Evolutionary conservation across 441 rosid species (phyloP), one percentile per base, ranked within the genome.

Genomic region (Jatropha multifida): DNA sequence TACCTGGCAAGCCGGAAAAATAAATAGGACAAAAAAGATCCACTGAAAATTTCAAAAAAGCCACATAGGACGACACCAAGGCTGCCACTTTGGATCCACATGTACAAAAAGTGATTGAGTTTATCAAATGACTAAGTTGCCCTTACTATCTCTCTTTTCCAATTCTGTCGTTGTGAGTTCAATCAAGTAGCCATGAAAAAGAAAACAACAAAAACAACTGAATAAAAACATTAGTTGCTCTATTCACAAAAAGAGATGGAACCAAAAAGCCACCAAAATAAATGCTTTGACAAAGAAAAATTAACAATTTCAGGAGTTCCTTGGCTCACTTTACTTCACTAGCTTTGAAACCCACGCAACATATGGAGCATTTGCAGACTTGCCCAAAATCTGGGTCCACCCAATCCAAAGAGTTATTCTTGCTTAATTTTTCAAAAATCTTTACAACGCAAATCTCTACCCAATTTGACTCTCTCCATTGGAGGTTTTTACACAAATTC

Each of bases 381-480:
- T 77, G 2, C 13, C 72, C 27, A 46, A 42, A 71, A n/a, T 72
- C 74, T 58, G 80, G 82, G 56, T 79, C 88, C n/a, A 67, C 71
- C 74, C 74, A 80, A 0, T 69, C 85, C 81, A 87, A 6, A 4
- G 86, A 80, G 59, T 92, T 90, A 72, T 90, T 97, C 64, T 75
- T 83, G 75, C 92, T 85, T 73, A 93, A 83, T 74, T 81, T 90
- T 81, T 88, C 92, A 0, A 90, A 86, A 88, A 92, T 88, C 77
- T 70, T 88, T 0, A 0, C 78, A 87, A 42, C 97, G 79, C 74
- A 92, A 64, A 52, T 74, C 91, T 61, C 96, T 83, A 15, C 97
- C 97, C 0, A 97, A 94, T 77, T 94, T 97, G 0, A 94, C 97
- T 83, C 94, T 80, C 73, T 92, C 95, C 94, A 94, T 90, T 15